Evolutionary conservation across 192 early-diverging fungal species (phyloP), one percentile per base, ranked within the genome.

Genomic region (Gigaspora rosea): DNA sequence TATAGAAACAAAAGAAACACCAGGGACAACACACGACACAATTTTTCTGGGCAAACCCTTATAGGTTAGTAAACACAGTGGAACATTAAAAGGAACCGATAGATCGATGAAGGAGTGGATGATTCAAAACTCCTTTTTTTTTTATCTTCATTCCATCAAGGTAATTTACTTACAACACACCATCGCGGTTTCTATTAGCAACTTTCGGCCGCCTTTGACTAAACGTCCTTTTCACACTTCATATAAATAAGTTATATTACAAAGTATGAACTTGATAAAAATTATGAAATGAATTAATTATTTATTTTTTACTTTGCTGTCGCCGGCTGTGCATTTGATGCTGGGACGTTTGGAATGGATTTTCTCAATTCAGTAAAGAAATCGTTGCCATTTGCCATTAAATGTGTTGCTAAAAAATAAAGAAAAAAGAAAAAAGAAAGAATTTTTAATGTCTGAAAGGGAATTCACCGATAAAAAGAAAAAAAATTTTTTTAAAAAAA

Each of bases 301-400:
- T 58, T 41, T 58, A 12, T 74, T 61, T 74, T 74, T 74, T 74
- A 74, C 72, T 76, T 76, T 48, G 75, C 64, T 76, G 73, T 65
- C 49, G 46, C 73, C 49, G 75, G 35, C 36, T 56, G 35, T 8
- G 54, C 57, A 46, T 35, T 71, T 71, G 69, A 50, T 47, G n/a
- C 35, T 73, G 56, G 71, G 35, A 41, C 16, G 71, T 41, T 68
- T 12, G 8, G 64, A n/a, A 50, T 56, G 20, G 75, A 36, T 67
- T 67, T 76, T 36, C 51, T 49, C 7, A 76, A 56, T 67, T 76
- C 75, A 51, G 62, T 54, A 54, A 67, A 67, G 54, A 76, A 76
- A 76, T 76, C 75, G 4, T 76, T 65, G 15, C 64, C 75, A 27
- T 67, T 76, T 16, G 75, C 75, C 75, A 76, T 76, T 51, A 75